phyloP scores from a whole-genome alignment of 2,329 filamentous ascomycete genomes.

The Emmonsia crescens region DNA sequence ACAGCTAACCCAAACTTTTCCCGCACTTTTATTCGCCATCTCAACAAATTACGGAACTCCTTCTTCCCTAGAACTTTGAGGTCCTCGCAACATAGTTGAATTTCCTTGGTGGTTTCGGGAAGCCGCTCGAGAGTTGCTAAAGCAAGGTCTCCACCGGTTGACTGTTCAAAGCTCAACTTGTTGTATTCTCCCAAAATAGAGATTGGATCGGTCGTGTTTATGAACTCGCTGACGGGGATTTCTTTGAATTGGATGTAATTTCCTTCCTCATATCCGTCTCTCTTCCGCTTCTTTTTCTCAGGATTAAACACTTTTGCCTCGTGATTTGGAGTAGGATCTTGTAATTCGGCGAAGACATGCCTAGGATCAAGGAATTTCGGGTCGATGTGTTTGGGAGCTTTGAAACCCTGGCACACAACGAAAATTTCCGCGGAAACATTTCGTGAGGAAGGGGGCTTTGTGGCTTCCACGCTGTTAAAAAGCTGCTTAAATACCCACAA shows the following conservation, averaged over 20 bases:
- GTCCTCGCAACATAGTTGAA: slow-evolving; percentile 67
- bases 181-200: slow-evolving; percentile 81
- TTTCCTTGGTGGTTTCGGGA: slow-evolving; percentile 75
- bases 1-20: slow-evolving; percentile 80
- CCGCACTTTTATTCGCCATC: slow-evolving; percentile 79
- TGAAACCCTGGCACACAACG: slow-evolving; percentile 90
- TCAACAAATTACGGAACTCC: slow-evolving; percentile 81
- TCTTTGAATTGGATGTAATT: slow-evolving; percentile 91
- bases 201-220: slow-evolving; percentile 87
- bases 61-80: slow-evolving; percentile 85
- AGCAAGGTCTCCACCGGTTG: slow-evolving; percentile 72
- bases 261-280: slow-evolving; percentile 94
- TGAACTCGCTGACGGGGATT: slow-evolving; percentile 78
- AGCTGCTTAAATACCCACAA: slow-evolving; percentile 98
- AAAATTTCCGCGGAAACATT: slow-evolving; percentile 98
- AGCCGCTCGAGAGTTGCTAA: slow-evolving; percentile 76
- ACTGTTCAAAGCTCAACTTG: slow-evolving; percentile 69
- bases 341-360: slow-evolving; percentile 85
- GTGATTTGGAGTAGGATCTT: slow-evolving; percentile 77
- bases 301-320: slow-evolving; percentile 98
- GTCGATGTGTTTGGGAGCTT: slow-evolving; percentile 87
- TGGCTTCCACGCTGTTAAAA: slow-evolving; percentile 90
- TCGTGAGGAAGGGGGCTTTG: slow-evolving; percentile 88
- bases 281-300: slow-evolving; percentile 92
- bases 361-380: slow-evolving; percentile 83